Evolutionary conservation across 805 yeast species (phyloP), one percentile per base, ranked within the genome.

Genomic region (Kockiozyma suomiensis): DNA sequence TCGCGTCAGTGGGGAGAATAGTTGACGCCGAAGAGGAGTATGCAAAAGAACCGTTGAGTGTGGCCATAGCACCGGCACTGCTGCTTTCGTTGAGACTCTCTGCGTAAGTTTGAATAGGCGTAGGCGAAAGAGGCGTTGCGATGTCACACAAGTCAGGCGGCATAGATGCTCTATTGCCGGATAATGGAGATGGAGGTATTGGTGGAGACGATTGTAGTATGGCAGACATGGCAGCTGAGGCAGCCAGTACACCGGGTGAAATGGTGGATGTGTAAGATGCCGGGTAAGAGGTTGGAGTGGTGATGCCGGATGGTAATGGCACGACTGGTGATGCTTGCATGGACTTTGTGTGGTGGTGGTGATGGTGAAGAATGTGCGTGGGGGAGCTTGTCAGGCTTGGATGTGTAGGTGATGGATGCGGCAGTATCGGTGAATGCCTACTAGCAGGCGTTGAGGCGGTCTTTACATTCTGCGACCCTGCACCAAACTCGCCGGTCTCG

Each of bases 91-190:
- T 30, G 4, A 49, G 28, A 40, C 33, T 25, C 37, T 35, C 54
- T 3, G 37, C 55, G 19, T 33, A 47, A 2, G 50, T 45, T 38
- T 43, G 50, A 26, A 53, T 53, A 38, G 56, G 66, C 7, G 66
- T 46, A 2, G 66, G 64, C 25, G 61, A 59, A 7, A 62, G 49
- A 13, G 66, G 66, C 13, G 65, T 50, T 41, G 35, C 28, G 5
- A 62, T 59, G 19, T 59, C 57, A 30, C 51, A 45, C n/a, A 62
- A 33, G 4, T 62, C 66, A 10, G 57, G 58, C n/a, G 56, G 52
- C 12, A 19, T 28, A 2, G 40, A 26, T 15, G 21, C 23, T 2
- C 41, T 25, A 12, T 19, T 40, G n/a, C 46, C 54, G 38, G 56
- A 35, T 4, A 53, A 38, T 23, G 65, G 65, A 30, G 62, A 61